phyloP scores from a whole-genome alignment of 2,329 filamentous ascomycete genomes.

The Aspergillus quadrilineatus region DNA sequence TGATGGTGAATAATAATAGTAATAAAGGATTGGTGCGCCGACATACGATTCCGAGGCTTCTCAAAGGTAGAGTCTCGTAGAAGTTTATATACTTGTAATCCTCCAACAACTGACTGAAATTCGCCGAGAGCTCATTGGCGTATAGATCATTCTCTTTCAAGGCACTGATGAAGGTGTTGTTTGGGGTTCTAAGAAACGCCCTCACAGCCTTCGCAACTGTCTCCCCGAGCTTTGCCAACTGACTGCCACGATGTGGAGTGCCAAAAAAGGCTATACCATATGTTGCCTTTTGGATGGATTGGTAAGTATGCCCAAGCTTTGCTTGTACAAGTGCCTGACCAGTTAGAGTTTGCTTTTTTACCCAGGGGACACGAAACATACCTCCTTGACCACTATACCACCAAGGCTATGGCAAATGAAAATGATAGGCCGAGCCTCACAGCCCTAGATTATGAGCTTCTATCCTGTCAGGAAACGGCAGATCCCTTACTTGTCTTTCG shows the following conservation, averaged over 20 bases:
- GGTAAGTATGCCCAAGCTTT: constrained; percentile 16
- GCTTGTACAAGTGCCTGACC: constrained; percentile 18
- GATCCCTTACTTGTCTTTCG: constrained; percentile 10
- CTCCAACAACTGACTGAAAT: constrained; percentile 16
- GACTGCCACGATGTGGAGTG: constrained; percentile 26
- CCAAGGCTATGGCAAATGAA: constrained; percentile 31
- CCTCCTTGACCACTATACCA: constrained; percentile 32
- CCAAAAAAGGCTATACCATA: constrained; percentile 27
- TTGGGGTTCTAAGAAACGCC: constrained; percentile 15
- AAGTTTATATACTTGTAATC: constrained; percentile 18
- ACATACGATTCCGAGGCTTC: constrained; percentile 16
- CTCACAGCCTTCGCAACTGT: constrained; percentile 21
- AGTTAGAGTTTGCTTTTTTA: background rate
- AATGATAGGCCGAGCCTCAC: constrained; percentile 22
- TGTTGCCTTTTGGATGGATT: constrained; percentile 19
- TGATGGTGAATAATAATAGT: background rate
- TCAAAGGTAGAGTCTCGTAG: constrained; percentile 17
- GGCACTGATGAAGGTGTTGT: constrained; percentile 24
- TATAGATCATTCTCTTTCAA: constrained; percentile 22
- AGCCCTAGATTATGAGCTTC: background rate
- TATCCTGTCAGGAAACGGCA: background rate
- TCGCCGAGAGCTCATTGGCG: constrained; percentile 14
- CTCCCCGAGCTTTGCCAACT: constrained; percentile 19
- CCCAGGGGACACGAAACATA: background rate
- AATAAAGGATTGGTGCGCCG: background rate